Percentiles rank a stretch among this genome's conserved stretches.
Evolutionary conservation across 371 early-diverging fungal species (phyloP).

Genomic region (Choanephora cucurbitarum): DNA sequence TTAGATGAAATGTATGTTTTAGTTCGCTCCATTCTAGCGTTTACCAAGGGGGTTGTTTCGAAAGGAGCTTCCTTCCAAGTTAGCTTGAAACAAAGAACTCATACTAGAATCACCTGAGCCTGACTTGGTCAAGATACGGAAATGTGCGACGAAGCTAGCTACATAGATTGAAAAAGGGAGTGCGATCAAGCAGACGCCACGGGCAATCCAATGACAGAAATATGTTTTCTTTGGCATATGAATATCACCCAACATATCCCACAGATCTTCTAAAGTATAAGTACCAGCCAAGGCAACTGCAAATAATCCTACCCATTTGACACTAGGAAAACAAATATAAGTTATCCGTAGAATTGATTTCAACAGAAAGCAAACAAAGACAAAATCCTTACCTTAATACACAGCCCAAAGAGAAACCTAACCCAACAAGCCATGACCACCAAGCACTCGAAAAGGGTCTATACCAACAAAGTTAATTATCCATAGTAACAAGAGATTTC

Average conservation of each 20-base stretch:
- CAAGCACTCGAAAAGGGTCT: constrained; percentile 82
- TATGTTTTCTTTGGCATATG: constrained; percentile 72
- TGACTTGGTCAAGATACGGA: constrained; percentile 81
- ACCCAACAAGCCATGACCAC: constrained; percentile 86
- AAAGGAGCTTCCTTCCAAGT: constrained; percentile 82
- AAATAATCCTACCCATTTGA: constrained; percentile 99
- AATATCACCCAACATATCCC: constrained; percentile 87
- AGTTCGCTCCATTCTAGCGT: no score
- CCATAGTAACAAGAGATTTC: no score
- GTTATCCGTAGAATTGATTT: neutral
- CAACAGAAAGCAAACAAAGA: no score
- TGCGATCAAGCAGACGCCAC: constrained; percentile 79
- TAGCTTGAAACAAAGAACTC: constrained; percentile 97
- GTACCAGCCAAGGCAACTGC: constrained; percentile 93
- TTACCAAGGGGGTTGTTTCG: constrained; percentile 80
- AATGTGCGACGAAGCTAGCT: constrained; percentile 88
- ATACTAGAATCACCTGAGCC: constrained; percentile 97
- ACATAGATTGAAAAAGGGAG: constrained; percentile 91
- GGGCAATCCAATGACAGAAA: constrained; percentile 75
- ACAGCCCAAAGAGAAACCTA: constrained; percentile 93
- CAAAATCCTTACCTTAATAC: constrained; percentile 61
- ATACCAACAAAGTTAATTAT: no score
- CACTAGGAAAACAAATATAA: constrained; percentile 48
- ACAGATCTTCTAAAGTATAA: constrained; percentile 93
- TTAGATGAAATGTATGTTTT: no score